These are phyloP conservation scores for Candida orba DNA, from an alignment of 805 yeast genomes.

Conservation along the genomic window DNA sequence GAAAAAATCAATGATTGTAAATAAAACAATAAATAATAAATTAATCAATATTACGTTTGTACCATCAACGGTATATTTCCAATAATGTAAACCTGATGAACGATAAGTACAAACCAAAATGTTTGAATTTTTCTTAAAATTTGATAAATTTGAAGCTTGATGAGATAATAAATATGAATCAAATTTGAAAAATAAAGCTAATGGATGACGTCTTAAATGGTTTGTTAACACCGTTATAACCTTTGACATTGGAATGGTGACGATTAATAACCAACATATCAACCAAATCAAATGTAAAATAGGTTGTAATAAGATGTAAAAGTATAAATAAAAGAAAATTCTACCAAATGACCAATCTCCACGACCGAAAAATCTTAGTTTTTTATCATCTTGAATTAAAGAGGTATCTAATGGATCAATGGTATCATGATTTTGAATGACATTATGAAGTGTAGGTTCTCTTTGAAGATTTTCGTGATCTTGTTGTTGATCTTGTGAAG, in stretches of 20 bases:
- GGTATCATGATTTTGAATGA: no score
- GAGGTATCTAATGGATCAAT: background rate
- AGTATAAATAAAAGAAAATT: constrained; percentile 63
- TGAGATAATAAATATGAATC: constrained; percentile 31
- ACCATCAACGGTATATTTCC: constrained; percentile 94
- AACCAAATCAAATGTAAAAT: constrained; percentile 45
- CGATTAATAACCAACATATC: constrained; percentile 74
- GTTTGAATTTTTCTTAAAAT: constrained; percentile 32
- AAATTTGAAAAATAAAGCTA: constrained; percentile 71
- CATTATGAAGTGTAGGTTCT: no score
- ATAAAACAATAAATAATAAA: constrained; percentile 67
- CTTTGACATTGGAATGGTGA: constrained; percentile 91
- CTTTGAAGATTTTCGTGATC: background rate
- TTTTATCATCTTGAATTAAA: constrained; percentile 21
- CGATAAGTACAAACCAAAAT: constrained; percentile 86
- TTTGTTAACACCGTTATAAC: constrained; percentile 58
- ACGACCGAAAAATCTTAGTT: constrained; percentile 73
- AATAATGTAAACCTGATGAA: constrained; percentile 87
- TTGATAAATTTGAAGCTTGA: constrained; percentile 5
- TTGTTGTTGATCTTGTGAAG: background rate
- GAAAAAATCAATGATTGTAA: constrained; percentile 76
- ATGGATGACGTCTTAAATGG: constrained; percentile 84
- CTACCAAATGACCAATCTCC: constrained; percentile 89
- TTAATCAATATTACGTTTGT: constrained; percentile 91
- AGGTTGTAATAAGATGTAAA: constrained; percentile 67